Conservation (phyloP, 2,329 filamentous ascomycete genomes). For the Xylogone sp. region DNA sequence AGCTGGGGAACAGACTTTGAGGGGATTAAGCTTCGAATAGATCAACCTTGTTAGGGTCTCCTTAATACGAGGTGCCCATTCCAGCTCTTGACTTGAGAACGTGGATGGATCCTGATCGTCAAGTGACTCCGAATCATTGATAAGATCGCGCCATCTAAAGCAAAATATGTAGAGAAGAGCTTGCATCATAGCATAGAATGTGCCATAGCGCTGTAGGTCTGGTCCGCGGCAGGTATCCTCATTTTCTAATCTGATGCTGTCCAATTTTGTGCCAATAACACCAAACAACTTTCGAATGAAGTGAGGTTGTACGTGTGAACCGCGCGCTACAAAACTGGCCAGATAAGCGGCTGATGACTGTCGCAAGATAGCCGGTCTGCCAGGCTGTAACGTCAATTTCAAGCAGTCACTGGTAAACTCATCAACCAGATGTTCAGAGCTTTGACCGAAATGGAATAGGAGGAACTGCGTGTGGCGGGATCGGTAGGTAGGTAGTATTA, state of each 20-base stretch:
- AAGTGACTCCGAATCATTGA: slow-evolving; percentile 52
- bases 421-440: slow-evolving; percentile 72
- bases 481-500: slow-evolving; percentile 86
- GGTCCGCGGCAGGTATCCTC: slow-evolving; percentile 76
- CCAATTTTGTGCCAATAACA: slow-evolving; percentile 73
- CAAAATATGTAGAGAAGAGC: slow-evolving; percentile 77
- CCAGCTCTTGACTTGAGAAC: slow-evolving; percentile 66
- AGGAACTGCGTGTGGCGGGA: slow-evolving; percentile 94
- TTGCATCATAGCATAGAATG: slow-evolving; percentile 69
- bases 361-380: slow-evolving; percentile 66
- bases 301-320: slow-evolving; percentile 71
- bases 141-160: slow-evolving; percentile 93
- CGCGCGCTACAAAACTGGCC: slow-evolving; percentile 89
- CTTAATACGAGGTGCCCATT: slow-evolving; percentile 73
- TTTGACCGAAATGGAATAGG: slow-evolving; percentile 91
- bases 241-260: slow-evolving; percentile 68
- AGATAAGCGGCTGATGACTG: slow-evolving; percentile 89
- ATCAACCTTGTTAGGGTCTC: slow-evolving; percentile 74
- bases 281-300: slow-evolving; percentile 81
- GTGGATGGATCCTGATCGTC: slow-evolving; percentile 60
- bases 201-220: slow-evolving; percentile 64
- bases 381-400: slow-evolving; percentile 61
- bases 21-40: slow-evolving; percentile 84
- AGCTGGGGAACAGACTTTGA: slow-evolving; percentile 87
- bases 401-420: slow-evolving; percentile 78